Evolutionary conservation across 805 yeast genomes (phyloP).

Genomic region (Zygotorulaspora danielsina): DNA sequence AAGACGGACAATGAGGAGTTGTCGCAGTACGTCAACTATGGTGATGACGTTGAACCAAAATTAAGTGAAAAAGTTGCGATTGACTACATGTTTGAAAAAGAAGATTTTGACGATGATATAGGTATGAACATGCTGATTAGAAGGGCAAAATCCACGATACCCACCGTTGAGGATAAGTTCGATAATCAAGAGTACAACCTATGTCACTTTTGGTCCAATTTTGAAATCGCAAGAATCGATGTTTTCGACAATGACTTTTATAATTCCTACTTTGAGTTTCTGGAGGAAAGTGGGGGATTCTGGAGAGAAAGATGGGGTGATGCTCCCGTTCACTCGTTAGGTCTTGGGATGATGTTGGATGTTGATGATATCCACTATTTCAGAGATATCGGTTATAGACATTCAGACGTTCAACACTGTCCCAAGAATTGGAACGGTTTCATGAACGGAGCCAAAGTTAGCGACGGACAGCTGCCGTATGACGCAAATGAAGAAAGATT

Average conservation of each 20-base stretch:
- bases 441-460: constrained; percentile 2
- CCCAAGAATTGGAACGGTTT: constrained; percentile 48
- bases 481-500: constrained; percentile 27
- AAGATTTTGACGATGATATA: constrained; percentile 20
- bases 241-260: constrained; percentile 65
- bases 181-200: constrained; percentile 66
- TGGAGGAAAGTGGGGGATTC: constrained; percentile 78
- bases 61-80: constrained; percentile 32
- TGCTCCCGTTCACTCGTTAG: constrained; percentile 90
- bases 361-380: constrained; percentile 78
- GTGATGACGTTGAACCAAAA: constrained; percentile 24
- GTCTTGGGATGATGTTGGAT: constrained; percentile 69
- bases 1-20: constrained; percentile 35
- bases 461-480: constrained; percentile 46
- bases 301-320: constrained; percentile 96
- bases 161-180: constrained; percentile 49
- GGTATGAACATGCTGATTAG: constrained; percentile 39
- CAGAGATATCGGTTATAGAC: constrained; percentile 87
- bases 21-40: constrained; percentile 29
- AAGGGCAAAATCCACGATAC: constrained; percentile 34
- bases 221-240: constrained; percentile 83
- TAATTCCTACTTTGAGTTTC: constrained; percentile 57
- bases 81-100: constrained; percentile 28
- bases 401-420: constrained; percentile 78
- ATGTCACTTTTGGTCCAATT: constrained; percentile 91